Percentiles rank a stretch among this genome's conserved stretches.
Evolutionary conservation across 2,329 filamentous ascomycete species (phyloP).

Genomic region (Ascochyta rabiei): DNA sequence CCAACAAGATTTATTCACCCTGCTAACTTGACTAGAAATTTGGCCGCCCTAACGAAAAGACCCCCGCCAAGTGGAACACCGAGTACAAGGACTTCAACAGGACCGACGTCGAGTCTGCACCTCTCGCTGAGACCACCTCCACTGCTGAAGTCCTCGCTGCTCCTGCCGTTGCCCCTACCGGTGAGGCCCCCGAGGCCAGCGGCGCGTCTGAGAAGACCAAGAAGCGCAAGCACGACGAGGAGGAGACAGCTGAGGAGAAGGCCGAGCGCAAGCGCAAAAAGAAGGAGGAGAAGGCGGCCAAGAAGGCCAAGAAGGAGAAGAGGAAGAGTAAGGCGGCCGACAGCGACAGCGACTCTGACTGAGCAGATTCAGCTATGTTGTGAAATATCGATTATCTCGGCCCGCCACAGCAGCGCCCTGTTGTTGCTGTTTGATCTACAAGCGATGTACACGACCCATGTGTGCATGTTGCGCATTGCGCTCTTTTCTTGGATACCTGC

Average conservation of each 20-base stretch:
- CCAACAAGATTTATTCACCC: neutral
- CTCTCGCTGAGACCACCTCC: constrained; percentile 41
- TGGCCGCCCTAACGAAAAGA: constrained; percentile 88
- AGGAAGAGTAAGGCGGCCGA: constrained; percentile 39
- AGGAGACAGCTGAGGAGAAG: constrained; percentile 54
- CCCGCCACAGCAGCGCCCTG: constrained; percentile 18
- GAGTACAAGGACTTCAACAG: constrained; percentile 82
- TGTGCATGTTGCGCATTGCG: constrained; percentile 32
- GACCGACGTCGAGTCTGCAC: constrained; percentile 29
- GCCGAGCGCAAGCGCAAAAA: constrained; percentile 67
- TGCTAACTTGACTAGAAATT: constrained; percentile 70
- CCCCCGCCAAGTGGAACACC: constrained; percentile 88
- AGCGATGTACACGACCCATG: constrained; percentile 22
- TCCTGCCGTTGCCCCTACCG: constrained; percentile 44
- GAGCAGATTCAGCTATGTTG: constrained; percentile 17
- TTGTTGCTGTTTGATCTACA: constrained; percentile 19
- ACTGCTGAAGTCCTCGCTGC: constrained; percentile 45
- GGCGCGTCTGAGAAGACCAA: constrained; percentile 39
- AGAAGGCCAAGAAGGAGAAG: constrained; percentile 45
- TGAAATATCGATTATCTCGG: constrained; percentile 24
- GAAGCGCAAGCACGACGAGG: constrained; percentile 58
- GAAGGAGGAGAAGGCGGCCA: constrained; percentile 67
- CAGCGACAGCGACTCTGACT: constrained; percentile 42
- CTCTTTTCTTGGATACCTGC: constrained; percentile 36
- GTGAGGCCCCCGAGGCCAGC: constrained; percentile 51